Evolutionary conservation across 371 early-diverging fungal genomes (phyloP), one percentile per base, ranked within the genome.

Genomic region (Mucor circinelloides): DNA sequence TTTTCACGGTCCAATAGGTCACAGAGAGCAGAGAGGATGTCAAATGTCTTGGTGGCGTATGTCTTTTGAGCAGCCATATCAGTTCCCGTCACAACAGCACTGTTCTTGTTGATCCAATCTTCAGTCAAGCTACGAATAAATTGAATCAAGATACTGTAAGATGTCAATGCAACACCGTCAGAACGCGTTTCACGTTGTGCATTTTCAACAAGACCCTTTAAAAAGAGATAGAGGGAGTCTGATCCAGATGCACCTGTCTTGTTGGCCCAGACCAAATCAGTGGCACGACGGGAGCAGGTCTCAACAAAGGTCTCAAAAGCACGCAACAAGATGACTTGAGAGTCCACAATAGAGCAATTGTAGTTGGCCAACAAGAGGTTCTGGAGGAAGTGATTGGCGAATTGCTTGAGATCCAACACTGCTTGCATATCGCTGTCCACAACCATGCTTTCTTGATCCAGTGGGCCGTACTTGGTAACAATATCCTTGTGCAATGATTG

Each of bases 91-190:
- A 77, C 58, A 3, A 67, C 28, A 5, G 44, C 31, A 5, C 62
- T 60, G 19, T 74, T 72, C 2, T 70, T 63, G 25, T 38, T 52
- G 25, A 80, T 76, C 83, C 83, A 82, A 15, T 82, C 75, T 42
- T 82, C 83, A 2, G 71, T 76, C 60, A 82, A 57, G n/a, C 55
- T 75, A 9, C 83, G 76, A 28, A 78, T 70, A 17, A 80, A 69
- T 3, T 69, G 61, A 31, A 82, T 62, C 12, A 76, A 58, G 5
- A 68, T 59, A 54, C 67, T 70, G 44, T 76, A 77, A 2, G 59
- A 63, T 15, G 73, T 77, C 28, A 79, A 56, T 3, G 72, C 69
- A 1, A 77, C 77, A 40, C 68, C 68, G 25, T 79, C 79, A 4
- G 63, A 54, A 6, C 73, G 63, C 23, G 58, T 58, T 34, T 76